Percentiles rank a stretch among this genome's conserved stretches.
Conservation (phyloP, 2,329 filamentous ascomycete species). For the Fusarium lyarnte region DNA sequence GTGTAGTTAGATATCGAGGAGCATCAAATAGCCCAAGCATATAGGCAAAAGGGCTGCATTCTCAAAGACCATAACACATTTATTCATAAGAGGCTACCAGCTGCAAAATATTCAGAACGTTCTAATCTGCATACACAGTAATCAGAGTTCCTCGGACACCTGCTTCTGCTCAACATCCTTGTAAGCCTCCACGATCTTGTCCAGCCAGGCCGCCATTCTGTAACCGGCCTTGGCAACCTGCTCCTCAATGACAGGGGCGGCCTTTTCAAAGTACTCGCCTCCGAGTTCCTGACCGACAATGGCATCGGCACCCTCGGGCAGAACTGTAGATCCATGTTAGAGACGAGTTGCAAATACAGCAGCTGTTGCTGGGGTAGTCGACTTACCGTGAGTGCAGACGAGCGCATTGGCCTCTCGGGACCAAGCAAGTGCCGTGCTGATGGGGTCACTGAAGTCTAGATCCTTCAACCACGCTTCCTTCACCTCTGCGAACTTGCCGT, state of each 20-base stretch:
- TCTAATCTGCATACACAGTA: not conserved
- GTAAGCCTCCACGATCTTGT: conserved; percentile 63
- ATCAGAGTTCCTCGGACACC: conserved; percentile 45
- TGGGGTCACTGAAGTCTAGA: conserved; percentile 63
- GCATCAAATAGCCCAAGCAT: not conserved
- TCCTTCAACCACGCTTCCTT: conserved; percentile 66
- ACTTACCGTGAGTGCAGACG: conserved; percentile 69
- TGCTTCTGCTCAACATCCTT: conserved; percentile 37
- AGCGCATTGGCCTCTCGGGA: conserved; percentile 70
- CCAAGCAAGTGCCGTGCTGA: conserved; percentile 69
- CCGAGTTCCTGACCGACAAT: conserved; percentile 69
- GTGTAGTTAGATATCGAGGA: not conserved
- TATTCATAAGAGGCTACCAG: not conserved
- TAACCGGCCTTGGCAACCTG: conserved; percentile 76
- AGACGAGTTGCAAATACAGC: conserved; percentile 3
- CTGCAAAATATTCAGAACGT: not conserved
- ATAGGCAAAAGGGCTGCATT: not conserved
- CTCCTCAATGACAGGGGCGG: conserved; percentile 70
- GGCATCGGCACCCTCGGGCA: conserved; percentile 68
- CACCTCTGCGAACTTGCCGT: conserved; percentile 62
- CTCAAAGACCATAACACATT: not conserved
- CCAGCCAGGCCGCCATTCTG: conserved; percentile 73
- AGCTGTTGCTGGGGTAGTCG: not conserved
- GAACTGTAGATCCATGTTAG: conserved; percentile 54
- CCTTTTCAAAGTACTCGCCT: conserved; percentile 70